Base-by-base conservation (phyloP, 306 rosid species). In the Fagus sylvatica region DNA sequence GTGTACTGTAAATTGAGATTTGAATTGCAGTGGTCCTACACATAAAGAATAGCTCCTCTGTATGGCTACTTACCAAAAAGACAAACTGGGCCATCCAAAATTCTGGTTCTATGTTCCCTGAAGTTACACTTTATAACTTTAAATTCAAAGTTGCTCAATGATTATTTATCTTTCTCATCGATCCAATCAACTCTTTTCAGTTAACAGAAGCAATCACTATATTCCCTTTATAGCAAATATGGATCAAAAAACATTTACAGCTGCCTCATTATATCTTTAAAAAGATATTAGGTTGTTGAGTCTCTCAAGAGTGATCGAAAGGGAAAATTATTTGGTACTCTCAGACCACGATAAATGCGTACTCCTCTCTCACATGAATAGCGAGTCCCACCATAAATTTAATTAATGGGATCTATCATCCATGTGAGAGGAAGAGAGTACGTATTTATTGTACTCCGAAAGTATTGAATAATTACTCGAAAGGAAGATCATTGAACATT, bases 1-100 rank as follows among this genome's bases (percentile, higher is more conserved):
- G 66, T 55, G 17, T n/a, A 77, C 81, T 74, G 76, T 83, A 61
- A 76, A 80, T 55, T 59, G 40, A 71, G 19, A 74, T 70, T 71
- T 53, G 33, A 81, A 56, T 62, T 56, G 55, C 36, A 59, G 73
- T 7, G 82, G 85, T 83, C 85, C 88, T 83, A 81, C 78, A 7
- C 70, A 53, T 57, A 62, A 60, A 46, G 65, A 56, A 22, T 53
- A 30, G 54, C 70, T 53, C 51, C 66, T 37, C 37, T 9, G 17
- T 64, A 28, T 51, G 49, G 75, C 7, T 5, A 55, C 16, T 6
- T 32, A 11, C 5, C n/a, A 12, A 2, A 8, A 22, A 19, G 48
- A 65, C 48, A 15, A 65, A 16, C 48, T 37, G 70, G 70, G 13
- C 43, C 70, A 65, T 36, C 39, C 1, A 65, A n/a, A 65, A 17